Base-by-base conservation (phyloP, 139 green algal species). In the Ettlia oleoabundans region DNA sequence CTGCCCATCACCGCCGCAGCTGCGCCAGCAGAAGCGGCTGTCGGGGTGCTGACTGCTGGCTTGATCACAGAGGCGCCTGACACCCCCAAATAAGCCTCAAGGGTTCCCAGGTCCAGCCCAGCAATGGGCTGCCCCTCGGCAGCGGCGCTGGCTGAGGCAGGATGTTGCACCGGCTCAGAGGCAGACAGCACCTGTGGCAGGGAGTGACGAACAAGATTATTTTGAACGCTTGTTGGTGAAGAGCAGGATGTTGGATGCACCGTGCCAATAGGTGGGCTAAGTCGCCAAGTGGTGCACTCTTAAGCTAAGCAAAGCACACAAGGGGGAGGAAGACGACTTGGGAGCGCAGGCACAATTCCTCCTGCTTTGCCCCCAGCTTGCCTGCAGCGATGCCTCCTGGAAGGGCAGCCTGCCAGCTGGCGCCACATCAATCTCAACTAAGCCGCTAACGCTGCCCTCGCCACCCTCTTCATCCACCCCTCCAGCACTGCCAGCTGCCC, bases 331-430 rank as follows among this genome's bases (percentile, higher is more conserved):
- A n/a, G n/a, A n/a, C n/a, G n/a, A n/a, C n/a, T n/a, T n/a, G n/a
- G n/a, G n/a, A n/a, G n/a, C n/a, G n/a, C n/a, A n/a, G n/a, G n/a
- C n/a, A n/a, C n/a, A n/a, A n/a, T n/a, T n/a, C n/a, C n/a, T n/a
- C n/a, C n/a, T n/a, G n/a, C n/a, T n/a, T n/a, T n/a, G n/a, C n/a
- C n/a, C n/a, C n/a, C n/a, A n/a, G n/a, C n/a, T n/a, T n/a, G n/a
- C n/a, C n/a, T 62, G 53, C 61, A 88, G 72, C 10, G 62, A 76
- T n/a, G 79, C 84, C 79, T 88, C 84, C 64, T 86, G 84, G 67
- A 83, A 88, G 40, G 84, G 84, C 61, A 88, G 62, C 22, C 84
- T 64, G 32, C 78, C 84, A 1, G 80, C 72, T 41, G 84, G 84
- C 4, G 80, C 84, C 55, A 88, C 76, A 28, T 83, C 78, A 2